Conservation (phyloP, 2,329 filamentous ascomycete genomes). For the Aspergillus neotritici region DNA sequence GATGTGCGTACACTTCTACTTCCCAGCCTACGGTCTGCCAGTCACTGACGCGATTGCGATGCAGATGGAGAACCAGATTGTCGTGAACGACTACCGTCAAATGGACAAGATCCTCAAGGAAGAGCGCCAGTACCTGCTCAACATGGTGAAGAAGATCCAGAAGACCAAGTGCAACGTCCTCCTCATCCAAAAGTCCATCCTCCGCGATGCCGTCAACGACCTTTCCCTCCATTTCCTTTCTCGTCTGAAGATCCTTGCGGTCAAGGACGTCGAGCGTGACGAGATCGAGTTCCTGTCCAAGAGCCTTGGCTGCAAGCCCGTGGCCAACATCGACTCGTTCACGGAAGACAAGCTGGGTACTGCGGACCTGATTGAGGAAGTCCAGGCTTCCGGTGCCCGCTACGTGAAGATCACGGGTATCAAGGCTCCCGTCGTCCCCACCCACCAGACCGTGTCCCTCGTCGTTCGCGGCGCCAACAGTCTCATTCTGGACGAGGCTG, state of each 20-base stretch:
- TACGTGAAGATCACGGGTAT: slow-evolving; percentile 95
- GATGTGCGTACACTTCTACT: slow-evolving; percentile 57
- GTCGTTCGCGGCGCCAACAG: slow-evolving; percentile 91
- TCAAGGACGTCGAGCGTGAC: slow-evolving; percentile 98
- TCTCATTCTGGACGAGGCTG: slow-evolving; percentile 92
- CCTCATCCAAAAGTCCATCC: slow-evolving; percentile 96
- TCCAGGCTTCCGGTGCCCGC: slow-evolving; percentile 76
- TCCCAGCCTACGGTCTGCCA: neutral
- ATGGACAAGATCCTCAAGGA: slow-evolving; percentile 99
- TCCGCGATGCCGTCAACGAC: slow-evolving; percentile 96
- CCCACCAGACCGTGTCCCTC: slow-evolving; percentile 80
- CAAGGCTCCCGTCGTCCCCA: slow-evolving; percentile 57
- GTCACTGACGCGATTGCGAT: slow-evolving; percentile 14
- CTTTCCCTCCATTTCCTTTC: slow-evolving; percentile 95
- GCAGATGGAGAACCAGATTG: slow-evolving; percentile 98
- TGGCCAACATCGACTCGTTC: slow-evolving; percentile 97
- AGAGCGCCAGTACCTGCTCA: slow-evolving; percentile 93
- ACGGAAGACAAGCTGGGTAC: slow-evolving; percentile 95
- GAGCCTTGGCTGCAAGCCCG: slow-evolving; percentile 96
- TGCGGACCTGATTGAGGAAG: slow-evolving; percentile 90
- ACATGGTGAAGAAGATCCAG: slow-evolving; percentile 99
- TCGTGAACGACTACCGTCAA: slow-evolving; percentile 98
- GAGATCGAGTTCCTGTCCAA: slow-evolving; percentile 99
- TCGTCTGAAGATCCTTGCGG: slow-evolving; percentile 87
- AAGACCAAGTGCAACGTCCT: slow-evolving; percentile 99